Evolutionary conservation across 2,329 filamentous ascomycete genomes (phyloP), one percentile per base, ranked within the genome.

Genomic region (Pseudonectria buxi): DNA sequence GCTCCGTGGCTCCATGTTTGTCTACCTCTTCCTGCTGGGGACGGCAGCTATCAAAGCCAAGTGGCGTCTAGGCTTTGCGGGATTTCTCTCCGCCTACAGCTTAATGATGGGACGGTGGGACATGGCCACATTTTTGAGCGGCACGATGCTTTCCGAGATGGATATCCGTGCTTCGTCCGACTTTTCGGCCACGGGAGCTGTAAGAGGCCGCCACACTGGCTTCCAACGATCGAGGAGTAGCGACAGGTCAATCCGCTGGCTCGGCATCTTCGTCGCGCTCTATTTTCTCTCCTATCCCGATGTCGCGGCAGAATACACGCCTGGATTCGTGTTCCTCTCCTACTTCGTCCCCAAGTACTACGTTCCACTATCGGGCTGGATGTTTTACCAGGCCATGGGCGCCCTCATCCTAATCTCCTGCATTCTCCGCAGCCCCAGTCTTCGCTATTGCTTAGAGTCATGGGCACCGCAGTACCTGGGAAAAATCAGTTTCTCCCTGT

Each of bases 281-380:
- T 63, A 58, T 37, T 49, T 65, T 25, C 54, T 65, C 7, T 65
- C 62, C 0, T 65, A 65, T 28, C 62, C 62, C 0, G 62, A 64
- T 35, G 49, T 58, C 1, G 57, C 50, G 11, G 61, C 58, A 22
- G 61, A 64, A 33, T 60, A 53, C 35, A 65, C 62, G 0, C 62
- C 62, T 0, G 61, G 62, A 0, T 65, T 62, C 44, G 47, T 48
- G 0, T 46, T 52, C 10, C 53, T 65, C 4, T 57, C 61, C 0
- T 47, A 46, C 0, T 54, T 55, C 29, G 53, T 58, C 3, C 62
- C 62, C 2, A 50, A 52, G 30, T 64, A 63, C 44, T 65, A 65
- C 48, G 38, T 41, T 4, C 54, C 58, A 3, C 36, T 63, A 1
- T 59, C 58, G 0, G 56, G 53, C 7, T 65, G 62, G 62, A 61